Percentiles rank a stretch among this genome's conserved stretches.
These are phyloP conservation scores for Phytopythium sindhum DNA, from an alignment of 352 stramenopile genomes.

Conservation along the genomic window DNA sequence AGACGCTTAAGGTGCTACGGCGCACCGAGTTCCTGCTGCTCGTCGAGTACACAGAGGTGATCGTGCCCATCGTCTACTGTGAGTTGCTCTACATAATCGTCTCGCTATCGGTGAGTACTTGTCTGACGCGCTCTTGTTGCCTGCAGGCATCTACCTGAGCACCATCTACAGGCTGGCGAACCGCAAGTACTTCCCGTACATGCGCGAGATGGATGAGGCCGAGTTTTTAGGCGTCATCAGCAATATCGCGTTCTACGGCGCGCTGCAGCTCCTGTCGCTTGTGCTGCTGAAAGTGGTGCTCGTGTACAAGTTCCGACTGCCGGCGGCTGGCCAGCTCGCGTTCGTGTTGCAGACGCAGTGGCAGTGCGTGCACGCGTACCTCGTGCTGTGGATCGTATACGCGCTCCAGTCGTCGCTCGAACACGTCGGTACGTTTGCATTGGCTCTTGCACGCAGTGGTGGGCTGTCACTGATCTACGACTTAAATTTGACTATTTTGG, in stretches of 20 bases:
- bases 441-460: too few species aligned
- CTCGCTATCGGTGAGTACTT: too few species aligned
- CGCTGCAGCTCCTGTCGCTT: conserved; percentile 32
- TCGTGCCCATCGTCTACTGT: conserved; percentile 31
- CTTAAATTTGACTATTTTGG: too few species aligned
- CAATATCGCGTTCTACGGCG: conserved; percentile 25
- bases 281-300: conserved; percentile 16
- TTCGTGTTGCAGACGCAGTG: conserved; percentile 26
- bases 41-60: conserved; percentile 32
- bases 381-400: conserved; percentile 34
- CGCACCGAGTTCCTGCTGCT: conserved; percentile 28
- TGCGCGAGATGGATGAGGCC: conserved; percentile 14
- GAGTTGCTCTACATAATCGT: too few species aligned
- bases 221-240: conserved; percentile 10
- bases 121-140: background rate
- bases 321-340: conserved; percentile 10
- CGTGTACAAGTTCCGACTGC: conserved; percentile 18
- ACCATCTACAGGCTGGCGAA: conserved; percentile 29
- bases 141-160: conserved; percentile 21
- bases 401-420: conserved; percentile 26
- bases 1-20: conserved; percentile 22
- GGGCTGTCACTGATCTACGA: too few species aligned
- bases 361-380: conserved; percentile 21
- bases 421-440: conserved; percentile 25
- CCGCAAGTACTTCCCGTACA: conserved; percentile 18